A percentile compares a stretch with the other conserved stretches of the same genome.
These are phyloP conservation scores for Rhododendron kiyosumense DNA, from an alignment of 148 eudicot species.

Conservation along the genomic window DNA sequence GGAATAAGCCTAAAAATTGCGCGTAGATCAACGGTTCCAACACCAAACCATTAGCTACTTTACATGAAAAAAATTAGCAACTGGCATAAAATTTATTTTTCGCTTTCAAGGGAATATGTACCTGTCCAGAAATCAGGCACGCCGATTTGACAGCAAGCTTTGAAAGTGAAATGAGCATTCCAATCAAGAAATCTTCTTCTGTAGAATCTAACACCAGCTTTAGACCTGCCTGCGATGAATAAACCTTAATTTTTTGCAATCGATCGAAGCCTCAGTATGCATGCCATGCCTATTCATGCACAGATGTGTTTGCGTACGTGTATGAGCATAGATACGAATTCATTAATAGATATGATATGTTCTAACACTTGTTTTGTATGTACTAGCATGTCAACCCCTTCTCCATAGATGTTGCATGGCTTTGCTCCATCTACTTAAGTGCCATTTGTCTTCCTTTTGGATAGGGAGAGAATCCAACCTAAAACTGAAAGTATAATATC, in stretches of 20 bases:
- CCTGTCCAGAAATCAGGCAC: conserved; percentile 59
- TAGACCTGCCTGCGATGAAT: conserved; percentile 60
- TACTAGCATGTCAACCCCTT: background rate
- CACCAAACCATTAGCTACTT: background rate
- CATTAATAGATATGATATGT: background rate
- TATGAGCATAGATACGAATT: background rate
- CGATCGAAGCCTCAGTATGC: background rate
- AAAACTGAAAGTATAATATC: background rate
- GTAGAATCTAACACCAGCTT: conserved; percentile 49
- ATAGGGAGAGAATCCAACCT: background rate
- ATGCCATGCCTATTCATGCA: background rate
- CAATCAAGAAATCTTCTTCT: conserved; percentile 49
- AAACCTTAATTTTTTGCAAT: conserved; percentile 12
- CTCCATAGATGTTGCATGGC: background rate
- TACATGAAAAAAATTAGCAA: background rate
- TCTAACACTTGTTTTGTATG: background rate
- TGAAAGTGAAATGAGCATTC: conserved; percentile 74
- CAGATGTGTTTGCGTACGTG: too few relatives aligned
- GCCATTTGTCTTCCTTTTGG: background rate
- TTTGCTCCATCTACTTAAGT: background rate
- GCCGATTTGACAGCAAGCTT: conserved; percentile 54
- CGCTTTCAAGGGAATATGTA: conserved; percentile 14
- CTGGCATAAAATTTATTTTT: conserved; percentile 1
- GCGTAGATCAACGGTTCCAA: background rate
- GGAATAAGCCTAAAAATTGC: background rate